phyloP scores from a whole-genome alignment of 371 early-diverging fungal genomes.

The Phascolomyces articulosus region DNA sequence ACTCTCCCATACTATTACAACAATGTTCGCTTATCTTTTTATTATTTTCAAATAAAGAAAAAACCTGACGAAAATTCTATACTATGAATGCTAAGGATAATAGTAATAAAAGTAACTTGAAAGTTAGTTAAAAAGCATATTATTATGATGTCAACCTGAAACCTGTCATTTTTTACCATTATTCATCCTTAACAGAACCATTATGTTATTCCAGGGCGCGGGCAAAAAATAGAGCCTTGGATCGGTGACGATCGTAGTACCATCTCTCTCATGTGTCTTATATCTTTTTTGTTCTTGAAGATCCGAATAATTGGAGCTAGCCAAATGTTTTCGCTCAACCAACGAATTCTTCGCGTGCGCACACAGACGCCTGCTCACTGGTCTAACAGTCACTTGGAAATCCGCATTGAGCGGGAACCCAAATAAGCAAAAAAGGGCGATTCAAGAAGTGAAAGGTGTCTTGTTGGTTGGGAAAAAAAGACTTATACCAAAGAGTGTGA shows the following conservation, averaged over 20 bases:
- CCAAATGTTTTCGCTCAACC: background rate
- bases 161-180: too few relatives aligned
- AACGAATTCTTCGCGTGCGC: conserved; percentile 1
- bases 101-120: too few relatives aligned
- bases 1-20: too few relatives aligned
- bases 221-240: background rate
- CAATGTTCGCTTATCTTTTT: too few relatives aligned
- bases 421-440: background rate
- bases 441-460: background rate
- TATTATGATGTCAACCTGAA: too few relatives aligned
- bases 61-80: too few relatives aligned
- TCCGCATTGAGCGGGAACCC: background rate
- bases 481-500: background rate
- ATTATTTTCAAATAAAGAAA: too few relatives aligned
- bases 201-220: background rate
- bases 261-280: background rate
- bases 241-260: background rate
- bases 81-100: too few relatives aligned
- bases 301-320: background rate
- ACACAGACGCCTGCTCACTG: background rate
- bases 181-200: too few relatives aligned
- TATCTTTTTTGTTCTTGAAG: background rate
- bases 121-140: too few relatives aligned
- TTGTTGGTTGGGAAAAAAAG: background rate
- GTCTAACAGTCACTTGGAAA: background rate